Evolutionary conservation across 83 land plant species (phyloP), one percentile per base, ranked within the genome.

Genomic region (Picea abies): DNA sequence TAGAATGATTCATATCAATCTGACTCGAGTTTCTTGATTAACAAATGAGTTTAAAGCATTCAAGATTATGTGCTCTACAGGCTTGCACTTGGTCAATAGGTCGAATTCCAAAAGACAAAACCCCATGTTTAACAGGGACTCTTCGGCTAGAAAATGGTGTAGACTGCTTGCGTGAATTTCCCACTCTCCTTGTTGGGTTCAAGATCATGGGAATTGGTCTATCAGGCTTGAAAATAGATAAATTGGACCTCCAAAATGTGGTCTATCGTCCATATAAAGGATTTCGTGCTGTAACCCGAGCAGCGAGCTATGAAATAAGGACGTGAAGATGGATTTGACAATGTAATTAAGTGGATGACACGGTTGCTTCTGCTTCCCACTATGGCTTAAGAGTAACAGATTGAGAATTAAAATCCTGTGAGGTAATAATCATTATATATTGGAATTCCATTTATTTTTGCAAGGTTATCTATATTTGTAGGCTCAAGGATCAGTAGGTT

Each of bases 171-270:
- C 88, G 86, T 78, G 94, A 94, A 41, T 91, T 84, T 88, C 96
- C 98, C 35, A 94, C 98, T 37, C 88, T 96, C 72, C 86, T 88
- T 82, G 97, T 93, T 32, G 88, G 90, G 25, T 96, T 94, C 90
- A 94, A 85, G 85, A 90, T 94, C 63, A 90, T 90, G 92, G 99
- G 99, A 37, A 84, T 91, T 81, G 97, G 96, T 82, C 90, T 96
- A 69, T 96, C 99, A 60, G 97, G 97, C 77, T 64, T 96, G 82
- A 88, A 92, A 88, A 90, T 93, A 10, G 99, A 96, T 78, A 94
- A 91, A 84, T 83, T 93, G 64, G 97, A 96, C 41, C 11, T 93
- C 5, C 84, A 82, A 82, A 90, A 89, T 80, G 76, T 90, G 41
- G 86, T 88, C 5, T 90, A 84, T 82, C 89, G 86, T 3, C 90